Evolutionary conservation across 2,329 filamentous ascomycete species (phyloP).

Genomic region (Niveomyces coronatus): DNA sequence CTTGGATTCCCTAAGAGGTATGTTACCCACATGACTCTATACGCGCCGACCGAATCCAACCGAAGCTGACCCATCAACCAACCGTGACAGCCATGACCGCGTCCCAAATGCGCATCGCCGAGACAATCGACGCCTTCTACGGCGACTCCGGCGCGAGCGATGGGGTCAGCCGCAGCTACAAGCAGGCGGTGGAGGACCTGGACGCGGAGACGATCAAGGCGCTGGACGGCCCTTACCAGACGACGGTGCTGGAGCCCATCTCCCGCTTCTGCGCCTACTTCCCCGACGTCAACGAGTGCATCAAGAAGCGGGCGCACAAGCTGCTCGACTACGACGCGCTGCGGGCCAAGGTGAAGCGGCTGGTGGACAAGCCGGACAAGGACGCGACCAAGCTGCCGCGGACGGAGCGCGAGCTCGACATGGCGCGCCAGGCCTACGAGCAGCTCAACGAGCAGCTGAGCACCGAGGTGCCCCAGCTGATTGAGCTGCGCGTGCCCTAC

Average conservation of each 20-base stretch:
- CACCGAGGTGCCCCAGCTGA: conserved; percentile 85
- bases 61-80: not conserved
- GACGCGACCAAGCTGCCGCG: conserved; percentile 93
- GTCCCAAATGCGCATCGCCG: conserved; percentile 97
- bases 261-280: conserved; percentile 96
- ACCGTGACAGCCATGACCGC: conserved; percentile 75
- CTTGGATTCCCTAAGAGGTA: conserved; percentile 85
- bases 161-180: conserved; percentile 93
- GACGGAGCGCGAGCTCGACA: conserved; percentile 91
- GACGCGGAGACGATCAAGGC: conserved; percentile 98
- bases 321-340: conserved; percentile 96
- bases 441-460: conserved; percentile 95
- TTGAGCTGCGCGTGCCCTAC: conserved; percentile 93
- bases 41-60: too few relatives aligned
- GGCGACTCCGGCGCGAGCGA: conserved; percentile 91
- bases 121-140: conserved; percentile 99
- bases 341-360: conserved; percentile 90
- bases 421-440: conserved; percentile 88
- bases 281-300: conserved; percentile 97
- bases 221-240: conserved; percentile 87
- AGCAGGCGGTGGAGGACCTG: conserved; percentile 94
- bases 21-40: conserved; percentile 5
- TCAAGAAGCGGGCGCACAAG: conserved; percentile 98
- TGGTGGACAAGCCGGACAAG: conserved; percentile 98
- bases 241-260: conserved; percentile 92